Conservation (phyloP, 2,329 filamentous ascomycete species). For the Ceratocystis alfenasii region DNA sequence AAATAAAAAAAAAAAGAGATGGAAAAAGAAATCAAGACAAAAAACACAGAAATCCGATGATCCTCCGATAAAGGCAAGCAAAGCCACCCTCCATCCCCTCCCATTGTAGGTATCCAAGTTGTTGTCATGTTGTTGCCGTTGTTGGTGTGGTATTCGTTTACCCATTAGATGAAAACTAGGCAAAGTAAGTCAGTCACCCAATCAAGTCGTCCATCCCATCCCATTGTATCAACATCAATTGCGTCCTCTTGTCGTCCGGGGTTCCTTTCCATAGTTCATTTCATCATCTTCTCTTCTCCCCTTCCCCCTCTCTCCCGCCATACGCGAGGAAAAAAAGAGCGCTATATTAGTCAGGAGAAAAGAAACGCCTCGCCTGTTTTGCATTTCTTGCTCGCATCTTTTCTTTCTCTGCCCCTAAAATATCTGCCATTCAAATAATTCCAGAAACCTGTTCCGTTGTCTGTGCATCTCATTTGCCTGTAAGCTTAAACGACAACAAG, state of each 20-base stretch:
- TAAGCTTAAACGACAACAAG: constrained; percentile 75
- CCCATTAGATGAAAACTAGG: too few relatives aligned
- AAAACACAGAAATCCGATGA: background rate
- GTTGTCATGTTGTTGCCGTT: background rate
- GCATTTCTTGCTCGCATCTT: background rate
- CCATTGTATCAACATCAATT: too few relatives aligned
- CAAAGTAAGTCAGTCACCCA: too few relatives aligned
- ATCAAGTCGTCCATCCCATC: too few relatives aligned
- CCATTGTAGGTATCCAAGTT: background rate
- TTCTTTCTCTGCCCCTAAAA: background rate
- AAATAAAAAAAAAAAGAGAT: background rate
- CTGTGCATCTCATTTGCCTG: constrained; percentile 41
- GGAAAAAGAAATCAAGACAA: background rate
- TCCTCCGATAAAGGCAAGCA: background rate
- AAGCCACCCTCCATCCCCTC: background rate
- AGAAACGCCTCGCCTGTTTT: background rate
- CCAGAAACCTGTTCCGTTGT: background rate
- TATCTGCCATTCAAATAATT: background rate
- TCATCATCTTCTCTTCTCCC: background rate
- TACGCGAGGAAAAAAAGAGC: background rate
- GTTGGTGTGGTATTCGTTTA: background rate
- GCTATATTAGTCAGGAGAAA: background rate
- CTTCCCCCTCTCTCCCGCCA: background rate
- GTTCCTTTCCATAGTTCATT: background rate
- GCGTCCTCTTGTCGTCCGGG: too few relatives aligned